A percentile compares a stretch with the other conserved stretches of the same genome.
Conservation (phyloP, 176 grass and related monocot species). For the Oryza glaberrima region DNA sequence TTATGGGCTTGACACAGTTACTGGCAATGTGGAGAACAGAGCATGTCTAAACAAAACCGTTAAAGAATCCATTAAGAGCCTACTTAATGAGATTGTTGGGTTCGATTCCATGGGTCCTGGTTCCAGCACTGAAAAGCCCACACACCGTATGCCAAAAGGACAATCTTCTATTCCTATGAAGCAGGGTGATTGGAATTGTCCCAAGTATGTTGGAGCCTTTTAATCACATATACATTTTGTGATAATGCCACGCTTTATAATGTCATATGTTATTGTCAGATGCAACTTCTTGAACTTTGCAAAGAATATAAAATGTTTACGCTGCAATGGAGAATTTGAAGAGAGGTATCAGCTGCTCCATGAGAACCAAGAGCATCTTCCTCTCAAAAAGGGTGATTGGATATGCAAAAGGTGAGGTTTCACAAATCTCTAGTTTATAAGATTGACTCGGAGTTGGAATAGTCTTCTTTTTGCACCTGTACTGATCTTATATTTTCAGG, state of each 20-base stretch:
- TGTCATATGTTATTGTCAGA: conserved; percentile 44
- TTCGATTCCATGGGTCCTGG: conserved; percentile 56
- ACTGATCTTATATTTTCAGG: conserved; percentile 58
- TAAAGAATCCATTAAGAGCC: conserved; percentile 77
- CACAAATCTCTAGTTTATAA: neutral
- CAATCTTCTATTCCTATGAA: conserved; percentile 63
- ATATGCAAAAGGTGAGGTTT: conserved; percentile 79
- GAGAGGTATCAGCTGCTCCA: conserved; percentile 75
- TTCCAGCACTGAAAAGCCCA: conserved; percentile 43
- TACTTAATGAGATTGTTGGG: conserved; percentile 66
- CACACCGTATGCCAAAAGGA: conserved; percentile 43
- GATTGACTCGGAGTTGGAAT: neutral
- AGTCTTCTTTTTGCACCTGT: neutral
- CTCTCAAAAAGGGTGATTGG: conserved; percentile 96
- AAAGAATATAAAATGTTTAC: conserved; percentile 95
- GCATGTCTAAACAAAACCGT: conserved; percentile 71
- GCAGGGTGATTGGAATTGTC: conserved; percentile 97
- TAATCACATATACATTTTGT: neutral
- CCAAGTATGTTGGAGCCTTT: conserved; percentile 54
- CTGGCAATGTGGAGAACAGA: conserved; percentile 69
- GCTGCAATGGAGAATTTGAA: conserved; percentile 78
- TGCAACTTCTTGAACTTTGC: conserved; percentile 96
- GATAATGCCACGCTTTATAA: conserved; percentile 18
- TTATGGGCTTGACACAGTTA: conserved; percentile 74
- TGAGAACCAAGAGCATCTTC: conserved; percentile 78